phyloP scores from a whole-genome alignment of 306 rosid genomes.

The Cicer arietinum region DNA sequence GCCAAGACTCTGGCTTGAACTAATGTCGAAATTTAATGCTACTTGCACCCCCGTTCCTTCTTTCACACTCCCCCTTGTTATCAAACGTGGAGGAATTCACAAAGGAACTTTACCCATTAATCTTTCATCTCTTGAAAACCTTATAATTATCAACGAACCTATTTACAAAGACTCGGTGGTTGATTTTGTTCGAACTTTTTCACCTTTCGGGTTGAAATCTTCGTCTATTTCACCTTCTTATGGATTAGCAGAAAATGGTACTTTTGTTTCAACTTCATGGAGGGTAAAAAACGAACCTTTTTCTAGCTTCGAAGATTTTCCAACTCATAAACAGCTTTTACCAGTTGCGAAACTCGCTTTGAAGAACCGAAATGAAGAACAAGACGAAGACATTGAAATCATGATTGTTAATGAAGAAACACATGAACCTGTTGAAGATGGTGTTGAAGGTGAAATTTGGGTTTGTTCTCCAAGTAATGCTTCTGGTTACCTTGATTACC shows the following conservation, averaged over 20 bases:
- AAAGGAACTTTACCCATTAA: conserved; percentile 49
- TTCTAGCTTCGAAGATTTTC: conserved; percentile 49
- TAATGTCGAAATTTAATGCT: conserved; percentile 66
- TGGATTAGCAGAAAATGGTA: conserved; percentile 86
- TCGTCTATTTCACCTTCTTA: conserved; percentile 71
- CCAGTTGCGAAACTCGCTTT: conserved; percentile 64
- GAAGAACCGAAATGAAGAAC: conserved; percentile 13
- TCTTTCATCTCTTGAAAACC: conserved; percentile 57
- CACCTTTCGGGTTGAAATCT: conserved; percentile 61
- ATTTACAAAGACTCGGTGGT: conserved; percentile 58
- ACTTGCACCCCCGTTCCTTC: conserved; percentile 88
- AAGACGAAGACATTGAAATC: conserved; percentile 61
- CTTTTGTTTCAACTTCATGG: conserved; percentile 89
- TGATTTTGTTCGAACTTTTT: conserved; percentile 59
- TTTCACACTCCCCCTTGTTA: conserved; percentile 67
- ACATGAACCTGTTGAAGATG: conserved; percentile 66
- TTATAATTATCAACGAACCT: conserved; percentile 79
- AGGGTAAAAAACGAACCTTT: not conserved
- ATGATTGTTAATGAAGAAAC: conserved; percentile 70
- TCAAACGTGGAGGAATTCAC: conserved; percentile 63
- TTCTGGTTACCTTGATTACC: conserved; percentile 73
- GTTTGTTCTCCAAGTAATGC: conserved; percentile 85
- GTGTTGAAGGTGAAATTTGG: conserved; percentile 85
- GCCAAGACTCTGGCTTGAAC: conserved; percentile 76
- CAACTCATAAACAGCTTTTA: conserved; percentile 63